Conservation (phyloP, 306 rosid genomes). For the Cicer judaicum region DNA sequence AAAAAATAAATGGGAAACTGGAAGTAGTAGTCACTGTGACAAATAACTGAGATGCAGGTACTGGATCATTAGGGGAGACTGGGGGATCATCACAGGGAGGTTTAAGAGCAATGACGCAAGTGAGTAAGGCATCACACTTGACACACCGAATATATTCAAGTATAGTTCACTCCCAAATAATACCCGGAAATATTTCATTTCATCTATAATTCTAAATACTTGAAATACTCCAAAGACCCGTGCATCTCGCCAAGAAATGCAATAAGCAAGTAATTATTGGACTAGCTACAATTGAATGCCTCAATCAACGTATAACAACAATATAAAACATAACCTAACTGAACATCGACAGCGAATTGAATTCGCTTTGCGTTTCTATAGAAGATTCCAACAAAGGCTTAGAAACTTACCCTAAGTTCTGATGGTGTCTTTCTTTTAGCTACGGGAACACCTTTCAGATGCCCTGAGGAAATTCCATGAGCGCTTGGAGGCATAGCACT, state of each 20-base stretch:
- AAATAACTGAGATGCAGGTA: slow-evolving; percentile 1
- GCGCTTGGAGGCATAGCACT: slow-evolving; percentile 60
- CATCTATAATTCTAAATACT: too few species aligned
- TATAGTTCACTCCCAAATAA: too few species aligned
- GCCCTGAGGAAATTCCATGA: slow-evolving; percentile 55
- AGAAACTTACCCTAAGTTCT: slow-evolving; percentile 57
- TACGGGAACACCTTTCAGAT: slow-evolving; percentile 50
- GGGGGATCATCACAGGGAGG: too few species aligned
- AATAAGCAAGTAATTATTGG: background rate
- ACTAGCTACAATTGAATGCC: background rate
- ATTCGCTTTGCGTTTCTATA: background rate
- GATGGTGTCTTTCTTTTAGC: slow-evolving; percentile 86
- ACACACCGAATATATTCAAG: background rate
- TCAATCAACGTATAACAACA: background rate
- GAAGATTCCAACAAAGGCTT: background rate
- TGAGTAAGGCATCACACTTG: too few species aligned
- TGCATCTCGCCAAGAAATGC: background rate
- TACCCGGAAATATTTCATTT: too few species aligned
- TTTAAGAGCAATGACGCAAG: too few species aligned
- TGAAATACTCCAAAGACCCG: background rate
- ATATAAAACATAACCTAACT: background rate
- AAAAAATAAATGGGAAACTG: background rate
- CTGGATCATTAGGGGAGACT: too few species aligned
- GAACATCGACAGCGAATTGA: background rate
- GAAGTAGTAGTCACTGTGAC: background rate